A percentile compares a stretch with the other conserved stretches of the same genome.
These are phyloP conservation scores for Gnaphalium uliginosum DNA, from an alignment of 129 eudicot genomes.

Conservation along the genomic window DNA sequence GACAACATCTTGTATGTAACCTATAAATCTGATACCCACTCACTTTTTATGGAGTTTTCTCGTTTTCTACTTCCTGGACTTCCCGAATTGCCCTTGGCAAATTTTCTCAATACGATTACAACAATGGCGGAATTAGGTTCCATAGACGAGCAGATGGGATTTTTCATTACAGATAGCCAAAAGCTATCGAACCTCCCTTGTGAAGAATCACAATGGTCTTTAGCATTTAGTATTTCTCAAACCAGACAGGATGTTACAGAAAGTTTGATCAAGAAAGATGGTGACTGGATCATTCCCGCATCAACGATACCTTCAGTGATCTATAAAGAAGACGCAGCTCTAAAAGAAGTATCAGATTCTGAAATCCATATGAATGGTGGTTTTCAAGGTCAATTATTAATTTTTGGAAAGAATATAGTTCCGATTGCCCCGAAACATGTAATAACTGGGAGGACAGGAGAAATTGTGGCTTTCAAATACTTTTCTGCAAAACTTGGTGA, in stretches of 20 bases:
- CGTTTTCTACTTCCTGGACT: slow-evolving; percentile 50
- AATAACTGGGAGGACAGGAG: slow-evolving; percentile 60
- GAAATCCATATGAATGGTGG: slow-evolving; percentile 9
- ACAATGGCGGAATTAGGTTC: slow-evolving; percentile 82
- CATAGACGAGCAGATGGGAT: slow-evolving; percentile 63
- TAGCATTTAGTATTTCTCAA: slow-evolving; percentile 19
- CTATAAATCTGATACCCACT: slow-evolving; percentile 58
- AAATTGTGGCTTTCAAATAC: slow-evolving; percentile 54
- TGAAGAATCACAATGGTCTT: slow-evolving; percentile 68
- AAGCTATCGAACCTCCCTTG: slow-evolving; percentile 66
- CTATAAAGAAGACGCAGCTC: not conserved
- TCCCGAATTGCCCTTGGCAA: slow-evolving; percentile 64
- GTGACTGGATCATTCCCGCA: not conserved
- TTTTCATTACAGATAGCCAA: slow-evolving; percentile 67
- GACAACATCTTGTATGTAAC: slow-evolving; percentile 58
- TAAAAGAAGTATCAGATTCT: not conserved
- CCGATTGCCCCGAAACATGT: slow-evolving; percentile 47
- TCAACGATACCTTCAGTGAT: slow-evolving; percentile 25
- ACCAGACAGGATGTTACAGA: too few species aligned
- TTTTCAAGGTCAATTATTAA: too few species aligned
- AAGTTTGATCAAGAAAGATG: too few species aligned
- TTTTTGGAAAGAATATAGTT: not conserved
- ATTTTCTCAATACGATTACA: slow-evolving; percentile 42
- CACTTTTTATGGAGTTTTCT: slow-evolving; percentile 69
- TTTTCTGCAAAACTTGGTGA: slow-evolving; percentile 36